A percentile compares a stretch with the other conserved stretches of the same genome.
phyloP scores from a whole-genome alignment of 2,329 filamentous ascomycete species.

The Colletotrichum tofieldiae region DNA sequence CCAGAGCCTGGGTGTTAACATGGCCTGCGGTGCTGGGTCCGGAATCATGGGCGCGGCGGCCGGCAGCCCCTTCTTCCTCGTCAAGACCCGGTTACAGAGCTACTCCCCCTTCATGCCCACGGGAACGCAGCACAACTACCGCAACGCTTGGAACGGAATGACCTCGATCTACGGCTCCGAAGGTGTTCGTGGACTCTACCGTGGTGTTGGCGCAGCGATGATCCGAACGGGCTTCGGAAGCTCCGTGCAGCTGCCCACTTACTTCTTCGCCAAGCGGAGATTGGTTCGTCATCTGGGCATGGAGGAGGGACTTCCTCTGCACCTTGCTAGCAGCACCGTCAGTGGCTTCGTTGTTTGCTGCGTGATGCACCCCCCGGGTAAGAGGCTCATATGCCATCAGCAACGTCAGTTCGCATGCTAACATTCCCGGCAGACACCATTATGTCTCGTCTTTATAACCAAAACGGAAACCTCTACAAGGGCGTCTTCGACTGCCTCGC shows the following conservation, averaged over 20 bases:
- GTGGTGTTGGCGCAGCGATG: constrained; percentile 94
- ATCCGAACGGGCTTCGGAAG: constrained; percentile 96
- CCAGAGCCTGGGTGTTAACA: constrained; percentile 92
- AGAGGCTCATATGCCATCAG: constrained; percentile 48
- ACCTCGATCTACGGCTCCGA: constrained; percentile 83
- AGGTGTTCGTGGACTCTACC: constrained; percentile 86
- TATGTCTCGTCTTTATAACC: constrained; percentile 99
- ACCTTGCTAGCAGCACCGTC: constrained; percentile 88
- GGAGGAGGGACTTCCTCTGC: constrained; percentile 90
- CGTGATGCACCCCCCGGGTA: constrained; percentile 96
- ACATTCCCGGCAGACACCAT: constrained; percentile 79
- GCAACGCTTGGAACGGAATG: constrained; percentile 87
- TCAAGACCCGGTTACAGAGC: constrained; percentile 96
- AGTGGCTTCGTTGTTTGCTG: constrained; percentile 98
- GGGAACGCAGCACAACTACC: constrained; percentile 96
- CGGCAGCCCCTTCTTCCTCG: constrained; percentile 96
- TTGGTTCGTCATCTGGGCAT: constrained; percentile 87
- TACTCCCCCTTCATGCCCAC: constrained; percentile 94
- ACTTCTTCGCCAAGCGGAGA: constrained; percentile 95
- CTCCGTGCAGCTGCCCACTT: constrained; percentile 96
- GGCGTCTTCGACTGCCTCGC: constrained; percentile 92
- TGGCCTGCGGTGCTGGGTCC: constrained; percentile 90
- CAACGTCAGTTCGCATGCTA: constrained; percentile 10
- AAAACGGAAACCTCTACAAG: constrained; percentile 96
- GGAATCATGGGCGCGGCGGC: constrained; percentile 94